Conservation (phyloP, 768 basidiomycete genomes). For the Coprinellus micaceus region DNA sequence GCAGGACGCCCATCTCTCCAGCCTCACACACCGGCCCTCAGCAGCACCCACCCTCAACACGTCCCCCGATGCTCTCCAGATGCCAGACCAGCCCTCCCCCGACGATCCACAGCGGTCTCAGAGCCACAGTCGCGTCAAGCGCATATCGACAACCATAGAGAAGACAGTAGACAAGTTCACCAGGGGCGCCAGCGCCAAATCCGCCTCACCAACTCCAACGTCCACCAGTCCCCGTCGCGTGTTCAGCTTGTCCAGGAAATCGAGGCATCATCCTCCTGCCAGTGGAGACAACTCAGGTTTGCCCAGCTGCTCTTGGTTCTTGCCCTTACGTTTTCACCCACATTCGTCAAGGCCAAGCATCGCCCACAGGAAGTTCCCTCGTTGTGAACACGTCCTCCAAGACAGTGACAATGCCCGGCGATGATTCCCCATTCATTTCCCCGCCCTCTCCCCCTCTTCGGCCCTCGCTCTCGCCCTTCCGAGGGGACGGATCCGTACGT, state of each 20-base stretch:
- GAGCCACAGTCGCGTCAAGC: conserved; percentile 48
- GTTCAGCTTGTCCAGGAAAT: conserved; percentile 54
- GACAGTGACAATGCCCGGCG: conserved; percentile 24
- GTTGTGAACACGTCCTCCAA: conserved; percentile 28
- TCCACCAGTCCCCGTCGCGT: conserved; percentile 42
- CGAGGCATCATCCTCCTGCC: conserved; percentile 38
- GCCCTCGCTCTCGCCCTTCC: conserved; percentile 50
- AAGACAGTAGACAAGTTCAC: conserved; percentile 65
- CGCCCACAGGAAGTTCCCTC: conserved; percentile 23
- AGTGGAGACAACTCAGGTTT: conserved; percentile 28
- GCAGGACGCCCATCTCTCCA: conserved; percentile 19
- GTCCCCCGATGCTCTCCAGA: conserved; percentile 28
- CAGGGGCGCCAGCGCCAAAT: conserved; percentile 47
- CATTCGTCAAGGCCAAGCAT: conserved; percentile 5
- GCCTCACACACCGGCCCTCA: conserved; percentile 20
- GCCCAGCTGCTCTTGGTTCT: conserved; percentile 14
- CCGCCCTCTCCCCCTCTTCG: conserved; percentile 66
- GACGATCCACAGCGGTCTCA: conserved; percentile 23
- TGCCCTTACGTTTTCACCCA: background rate
- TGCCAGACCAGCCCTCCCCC: conserved; percentile 25
- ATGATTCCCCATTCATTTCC: conserved; percentile 59
- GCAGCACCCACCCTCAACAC: conserved; percentile 29
- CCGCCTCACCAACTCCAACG: conserved; percentile 25
- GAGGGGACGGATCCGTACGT: conserved; percentile 69
- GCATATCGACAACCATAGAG: conserved; percentile 46